Conservation (phyloP, 164 flowering plant genomes). For the Chimonanthus praecox region DNA sequence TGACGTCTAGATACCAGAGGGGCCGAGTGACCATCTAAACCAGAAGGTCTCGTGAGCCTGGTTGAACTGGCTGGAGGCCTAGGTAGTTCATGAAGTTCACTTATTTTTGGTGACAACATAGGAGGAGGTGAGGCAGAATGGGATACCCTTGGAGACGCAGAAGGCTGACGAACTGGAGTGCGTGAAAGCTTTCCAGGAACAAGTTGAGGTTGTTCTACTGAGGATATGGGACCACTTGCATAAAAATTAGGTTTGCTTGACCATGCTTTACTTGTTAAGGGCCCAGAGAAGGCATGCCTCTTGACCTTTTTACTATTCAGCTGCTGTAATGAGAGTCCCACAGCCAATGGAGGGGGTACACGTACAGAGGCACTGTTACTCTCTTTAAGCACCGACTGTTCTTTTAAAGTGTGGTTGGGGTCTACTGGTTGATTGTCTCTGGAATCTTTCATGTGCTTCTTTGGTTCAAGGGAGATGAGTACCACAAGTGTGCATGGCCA, state of each 20-base stretch:
- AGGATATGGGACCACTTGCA: constrained; percentile 38
- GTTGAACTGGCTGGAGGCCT: constrained; percentile 51
- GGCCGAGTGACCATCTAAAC: constrained; percentile 54
- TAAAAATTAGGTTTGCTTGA: constrained; percentile 32
- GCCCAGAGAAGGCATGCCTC: constrained; percentile 74
- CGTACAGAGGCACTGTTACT: constrained; percentile 40
- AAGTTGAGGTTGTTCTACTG: constrained; percentile 28
- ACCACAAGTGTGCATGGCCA: constrained; percentile 35
- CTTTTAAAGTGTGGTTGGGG: constrained; percentile 15
- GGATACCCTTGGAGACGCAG: constrained; percentile 54
- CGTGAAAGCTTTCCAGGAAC: constrained; percentile 47
- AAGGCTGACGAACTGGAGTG: constrained; percentile 29
- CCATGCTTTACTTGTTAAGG: constrained; percentile 47
- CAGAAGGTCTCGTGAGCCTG: constrained; percentile 22
- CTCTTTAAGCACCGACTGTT: constrained; percentile 56
- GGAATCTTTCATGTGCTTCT: constrained; percentile 27
- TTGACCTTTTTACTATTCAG: constrained; percentile 44
- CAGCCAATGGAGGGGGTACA: constrained; percentile 52
- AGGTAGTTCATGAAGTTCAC: constrained; percentile 96
- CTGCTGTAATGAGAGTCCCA: constrained; percentile 29
- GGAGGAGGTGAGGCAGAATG: constrained; percentile 53
- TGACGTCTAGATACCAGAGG: constrained; percentile 52
- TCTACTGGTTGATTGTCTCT: constrained; percentile 34
- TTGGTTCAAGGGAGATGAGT: constrained; percentile 65
- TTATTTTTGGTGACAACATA: constrained; percentile 70